Evolutionary conservation across 2,329 filamentous ascomycete genomes (phyloP), one percentile per base, ranked within the genome.

Genomic region (Chalaropsis thielavioides): DNA sequence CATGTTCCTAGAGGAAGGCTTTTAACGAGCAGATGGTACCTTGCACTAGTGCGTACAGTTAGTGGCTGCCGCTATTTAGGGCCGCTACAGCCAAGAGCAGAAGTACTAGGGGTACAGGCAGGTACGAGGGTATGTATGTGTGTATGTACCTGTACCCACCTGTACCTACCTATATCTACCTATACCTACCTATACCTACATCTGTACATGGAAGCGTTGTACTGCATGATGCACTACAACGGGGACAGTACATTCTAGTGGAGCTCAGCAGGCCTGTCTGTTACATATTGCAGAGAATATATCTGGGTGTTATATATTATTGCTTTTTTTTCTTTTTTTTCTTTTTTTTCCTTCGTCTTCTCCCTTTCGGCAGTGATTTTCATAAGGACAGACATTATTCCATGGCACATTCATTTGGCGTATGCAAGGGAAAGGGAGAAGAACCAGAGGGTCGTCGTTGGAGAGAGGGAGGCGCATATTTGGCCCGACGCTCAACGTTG

Each of bases 201-300:
- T 19, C n/a, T 19, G 44, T 46, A 46, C 44, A 46, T 46, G 44
- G 19, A 54, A 54, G 49, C 19, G 49, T 56, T 35, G 51, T 56
- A 56, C 22, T 56, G 51, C 51, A 56, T 56, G 51, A 27, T 56
- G 51, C 51, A 56, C 51, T 56, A 24, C 27, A 56, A 56, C 51
- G 51, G 51, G 7, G 51, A 35, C 24, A 35, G 51, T 10, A n/a
- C 22, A 56, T 24, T 35, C n/a, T n/a, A n/a, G 27, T 31, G 51
- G 27, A 35, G 51, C 51, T 51, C 13, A 11, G 19, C 2, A 22
- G 46, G 46, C 19, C 46, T 22, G n/a, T 22, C 19, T 51, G 46
- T 13, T 24, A 51, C n/a, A 51, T 51, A n/a, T 51, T 8, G 8
- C 13, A 24, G 22, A 22, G 24, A 27, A 56, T 31, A 56, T 15